A percentile compares a stretch with the other conserved stretches of the same genome.
phyloP scores from a whole-genome alignment of 345 rosid species.

The Gossypium ekmanianum region DNA sequence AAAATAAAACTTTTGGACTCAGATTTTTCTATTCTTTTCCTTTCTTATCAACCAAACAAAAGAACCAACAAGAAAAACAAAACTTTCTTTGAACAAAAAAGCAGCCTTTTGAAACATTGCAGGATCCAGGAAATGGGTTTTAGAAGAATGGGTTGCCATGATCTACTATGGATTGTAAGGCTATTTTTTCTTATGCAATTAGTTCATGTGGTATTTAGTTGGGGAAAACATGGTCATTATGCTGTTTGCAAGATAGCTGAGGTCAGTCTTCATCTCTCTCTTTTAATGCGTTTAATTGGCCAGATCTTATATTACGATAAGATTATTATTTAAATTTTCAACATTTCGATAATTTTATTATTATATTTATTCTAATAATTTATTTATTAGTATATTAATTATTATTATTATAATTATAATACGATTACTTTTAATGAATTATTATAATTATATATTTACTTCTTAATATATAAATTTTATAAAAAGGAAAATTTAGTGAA shows the following conservation, averaged over 20 bases:
- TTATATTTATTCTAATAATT: too few relatives aligned
- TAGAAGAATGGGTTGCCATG: constrained; percentile 25
- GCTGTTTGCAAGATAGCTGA: constrained; percentile 81
- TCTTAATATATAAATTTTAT: too few relatives aligned
- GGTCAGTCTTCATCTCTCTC: constrained; percentile 25
- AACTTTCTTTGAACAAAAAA: neutral
- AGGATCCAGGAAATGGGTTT: neutral
- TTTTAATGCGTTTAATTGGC: neutral
- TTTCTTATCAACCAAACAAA: neutral
- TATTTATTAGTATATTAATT: too few relatives aligned
- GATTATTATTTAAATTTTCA: too few relatives aligned
- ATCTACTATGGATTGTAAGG: constrained; percentile 39
- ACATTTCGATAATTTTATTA: too few relatives aligned
- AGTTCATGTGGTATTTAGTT: constrained; percentile 44
- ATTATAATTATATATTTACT: too few relatives aligned
- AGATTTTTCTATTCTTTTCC: neutral
- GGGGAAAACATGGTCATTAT: constrained; percentile 88
- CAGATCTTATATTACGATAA: too few relatives aligned
- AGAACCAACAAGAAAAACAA: neutral
- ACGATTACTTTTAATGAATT: too few relatives aligned
- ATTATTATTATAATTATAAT: too few relatives aligned
- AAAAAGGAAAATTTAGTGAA: too few relatives aligned
- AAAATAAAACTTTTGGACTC: neutral
- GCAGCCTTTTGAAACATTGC: neutral
- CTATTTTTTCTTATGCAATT: constrained; percentile 47